Evolutionary conservation across 177 flowering plant genomes (phyloP).

Genomic region (Tripterygium wilfordii): DNA sequence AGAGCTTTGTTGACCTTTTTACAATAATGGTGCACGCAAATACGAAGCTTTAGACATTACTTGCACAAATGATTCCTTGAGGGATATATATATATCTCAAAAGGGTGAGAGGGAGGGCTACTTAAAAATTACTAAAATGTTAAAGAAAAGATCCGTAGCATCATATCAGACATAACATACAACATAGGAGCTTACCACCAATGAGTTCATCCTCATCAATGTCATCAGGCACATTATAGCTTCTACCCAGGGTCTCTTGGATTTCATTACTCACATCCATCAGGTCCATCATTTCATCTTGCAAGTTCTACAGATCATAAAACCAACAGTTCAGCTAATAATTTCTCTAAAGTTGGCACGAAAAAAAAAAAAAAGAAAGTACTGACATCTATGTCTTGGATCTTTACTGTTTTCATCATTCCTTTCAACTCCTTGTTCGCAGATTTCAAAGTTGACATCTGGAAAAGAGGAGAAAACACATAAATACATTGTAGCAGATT

Average conservation of each 20-base stretch:
- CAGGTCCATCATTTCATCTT: constrained; percentile 99
- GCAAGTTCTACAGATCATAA: constrained; percentile 55
- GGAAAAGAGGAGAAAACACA: constrained; percentile 11
- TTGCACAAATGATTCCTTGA: too few species aligned
- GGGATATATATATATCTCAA: too few species aligned
- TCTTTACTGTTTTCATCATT: constrained; percentile 97
- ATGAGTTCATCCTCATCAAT: constrained; percentile 93
- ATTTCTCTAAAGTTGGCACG: too few species aligned
- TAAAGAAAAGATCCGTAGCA: too few species aligned
- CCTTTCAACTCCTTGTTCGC: constrained; percentile 97
- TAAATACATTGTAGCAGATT: too few species aligned
- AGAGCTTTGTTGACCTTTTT: too few species aligned
- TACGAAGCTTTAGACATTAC: too few species aligned
- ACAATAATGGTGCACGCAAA: too few species aligned
- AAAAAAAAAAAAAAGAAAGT: constrained; percentile 1
- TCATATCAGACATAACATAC: too few species aligned
- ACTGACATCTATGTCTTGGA: constrained; percentile 92
- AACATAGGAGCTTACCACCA: constrained; percentile 92
- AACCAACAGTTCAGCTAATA: neutral
- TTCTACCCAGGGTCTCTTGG: constrained; percentile 94
- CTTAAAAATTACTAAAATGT: too few species aligned
- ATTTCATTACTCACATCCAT: constrained; percentile 93
- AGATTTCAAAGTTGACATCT: constrained; percentile 91
- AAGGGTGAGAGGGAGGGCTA: too few species aligned
- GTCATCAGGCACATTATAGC: constrained; percentile 94